Conservation (phyloP, 169 alveolate genomes). For the Cryptosporidium bovis region DNA sequence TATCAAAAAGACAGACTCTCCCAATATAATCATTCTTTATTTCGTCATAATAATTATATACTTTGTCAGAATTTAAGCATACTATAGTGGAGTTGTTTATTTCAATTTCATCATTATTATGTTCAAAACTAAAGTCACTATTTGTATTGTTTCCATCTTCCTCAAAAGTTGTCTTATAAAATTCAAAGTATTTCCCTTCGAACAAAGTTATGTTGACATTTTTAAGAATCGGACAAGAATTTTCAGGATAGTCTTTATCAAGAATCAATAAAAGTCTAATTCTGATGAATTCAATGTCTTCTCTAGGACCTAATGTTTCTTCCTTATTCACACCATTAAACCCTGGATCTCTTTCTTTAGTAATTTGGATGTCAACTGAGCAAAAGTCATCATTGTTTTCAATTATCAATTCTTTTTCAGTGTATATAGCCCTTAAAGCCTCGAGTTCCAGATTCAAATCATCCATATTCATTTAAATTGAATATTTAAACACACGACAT, state of each 20-base stretch:
- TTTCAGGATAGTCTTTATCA: conserved; percentile 33
- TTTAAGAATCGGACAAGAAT: conserved; percentile 20
- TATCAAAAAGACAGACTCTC: conserved; percentile 56
- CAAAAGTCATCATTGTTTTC: conserved; percentile 20
- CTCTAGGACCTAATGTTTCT: background rate
- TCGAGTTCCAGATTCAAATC: conserved; percentile 52
- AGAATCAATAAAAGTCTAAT: conserved; percentile 23
- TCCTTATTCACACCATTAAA: background rate
- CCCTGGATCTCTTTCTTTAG: conserved; percentile 19
- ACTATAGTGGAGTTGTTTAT: conserved; percentile 21
- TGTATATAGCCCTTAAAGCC: conserved; percentile 57
- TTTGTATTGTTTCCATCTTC: background rate
- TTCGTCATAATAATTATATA: conserved; percentile 25
- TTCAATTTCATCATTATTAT: background rate
- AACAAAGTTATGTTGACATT: conserved; percentile 5
- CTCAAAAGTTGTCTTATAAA: background rate
- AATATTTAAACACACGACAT: too few relatives aligned
- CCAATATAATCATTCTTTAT: conserved; percentile 38
- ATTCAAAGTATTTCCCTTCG: conserved; percentile 44
- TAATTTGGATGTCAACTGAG: conserved; percentile 15
- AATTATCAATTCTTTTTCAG: conserved; percentile 25
- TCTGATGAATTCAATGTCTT: conserved; percentile 15
- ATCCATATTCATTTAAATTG: conserved; percentile 13
- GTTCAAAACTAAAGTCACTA: background rate
- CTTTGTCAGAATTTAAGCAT: conserved; percentile 16